Percentiles rank a stretch among this genome's conserved stretches.
These are phyloP conservation scores for Capsella rubella DNA, from an alignment of 441 rosid genomes.

Conservation along the genomic window DNA sequence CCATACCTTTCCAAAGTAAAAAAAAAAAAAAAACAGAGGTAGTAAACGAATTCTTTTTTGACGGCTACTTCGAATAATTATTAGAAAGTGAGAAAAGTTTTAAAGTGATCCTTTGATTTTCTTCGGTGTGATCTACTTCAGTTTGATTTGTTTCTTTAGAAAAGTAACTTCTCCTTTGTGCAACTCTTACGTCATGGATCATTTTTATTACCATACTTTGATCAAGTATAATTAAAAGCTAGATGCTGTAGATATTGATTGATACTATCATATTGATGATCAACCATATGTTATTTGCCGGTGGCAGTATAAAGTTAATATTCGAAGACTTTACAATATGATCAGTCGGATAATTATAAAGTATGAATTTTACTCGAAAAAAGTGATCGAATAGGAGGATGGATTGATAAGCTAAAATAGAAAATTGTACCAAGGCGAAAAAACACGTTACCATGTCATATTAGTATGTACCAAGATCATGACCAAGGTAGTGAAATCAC, in stretches of 20 bases:
- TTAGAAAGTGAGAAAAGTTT: conserved; percentile 2
- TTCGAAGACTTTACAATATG: conserved; percentile 19
- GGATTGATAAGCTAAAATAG: too few species aligned
- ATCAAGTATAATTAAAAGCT: conserved; percentile 6
- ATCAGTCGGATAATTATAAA: not conserved
- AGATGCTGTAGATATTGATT: conserved; percentile 2
- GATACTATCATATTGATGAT: not conserved
- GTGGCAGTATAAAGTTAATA: conserved; percentile 20
- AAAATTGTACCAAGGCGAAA: too few species aligned
- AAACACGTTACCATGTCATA: too few species aligned
- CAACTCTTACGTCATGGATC: conserved; percentile 28
- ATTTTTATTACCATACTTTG: conserved; percentile 1
- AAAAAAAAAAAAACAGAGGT: conserved; percentile 14
- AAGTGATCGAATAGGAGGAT: not conserved
- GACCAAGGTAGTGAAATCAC: conserved; percentile 7
- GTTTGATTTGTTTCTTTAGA: not conserved
- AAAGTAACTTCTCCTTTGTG: conserved; percentile 23
- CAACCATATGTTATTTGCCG: not conserved
- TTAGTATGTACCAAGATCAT: conserved; percentile 18
- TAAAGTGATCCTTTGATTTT: conserved; percentile 6
- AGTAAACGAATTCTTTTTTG: conserved; percentile 19
- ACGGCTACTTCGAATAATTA: conserved; percentile 31
- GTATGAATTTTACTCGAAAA: not conserved
- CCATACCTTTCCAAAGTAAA: conserved; percentile 27
- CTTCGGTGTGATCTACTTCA: too few species aligned